Evolutionary conservation across 2,329 filamentous ascomycete genomes (phyloP).

Genomic region (Bretziella fagacearum): DNA sequence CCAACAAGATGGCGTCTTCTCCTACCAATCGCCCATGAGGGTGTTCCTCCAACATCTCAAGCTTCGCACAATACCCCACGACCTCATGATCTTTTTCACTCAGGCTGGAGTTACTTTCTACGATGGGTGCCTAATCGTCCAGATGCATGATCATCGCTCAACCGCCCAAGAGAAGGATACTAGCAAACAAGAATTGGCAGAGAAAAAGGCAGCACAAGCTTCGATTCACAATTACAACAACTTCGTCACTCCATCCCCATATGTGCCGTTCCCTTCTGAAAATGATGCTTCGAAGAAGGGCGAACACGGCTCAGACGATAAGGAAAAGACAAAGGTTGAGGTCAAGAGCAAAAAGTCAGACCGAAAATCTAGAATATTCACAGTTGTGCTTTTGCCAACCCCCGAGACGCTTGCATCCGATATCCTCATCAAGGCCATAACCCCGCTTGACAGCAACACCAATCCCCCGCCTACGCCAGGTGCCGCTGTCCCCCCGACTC

Average conservation of each 20-base stretch:
- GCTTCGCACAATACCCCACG: slow-evolving; percentile 66
- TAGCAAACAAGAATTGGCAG: slow-evolving; percentile 32
- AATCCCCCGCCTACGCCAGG: slow-evolving; percentile 26
- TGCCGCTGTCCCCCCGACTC: slow-evolving; percentile 41
- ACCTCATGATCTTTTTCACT: slow-evolving; percentile 65
- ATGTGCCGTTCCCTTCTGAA: slow-evolving; percentile 55
- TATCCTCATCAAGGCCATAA: slow-evolving; percentile 57
- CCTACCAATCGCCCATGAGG: slow-evolving; percentile 84
- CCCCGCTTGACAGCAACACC: slow-evolving; percentile 33
- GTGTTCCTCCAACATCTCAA: slow-evolving; percentile 62
- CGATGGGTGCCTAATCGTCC: slow-evolving; percentile 86
- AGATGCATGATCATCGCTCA: slow-evolving; percentile 76
- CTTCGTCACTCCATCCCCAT: slow-evolving; percentile 78
- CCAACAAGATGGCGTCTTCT: slow-evolving; percentile 79
- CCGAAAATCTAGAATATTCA: slow-evolving; percentile 42
- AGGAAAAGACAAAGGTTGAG: slow-evolving; percentile 23
- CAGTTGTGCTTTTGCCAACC: slow-evolving; percentile 74
- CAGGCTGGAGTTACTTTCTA: slow-evolving; percentile 65
- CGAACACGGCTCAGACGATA: slow-evolving; percentile 19
- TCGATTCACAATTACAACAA: slow-evolving; percentile 88
- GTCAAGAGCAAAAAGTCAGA: slow-evolving; percentile 41
- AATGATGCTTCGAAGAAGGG: slow-evolving; percentile 21
- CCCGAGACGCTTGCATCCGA: slow-evolving; percentile 58
- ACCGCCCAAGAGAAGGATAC: slow-evolving; percentile 42
- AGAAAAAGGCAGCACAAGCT: slow-evolving; percentile 49